Conservation (phyloP, 2,329 filamentous ascomycete genomes). For the Ophiostoma populinum region DNA sequence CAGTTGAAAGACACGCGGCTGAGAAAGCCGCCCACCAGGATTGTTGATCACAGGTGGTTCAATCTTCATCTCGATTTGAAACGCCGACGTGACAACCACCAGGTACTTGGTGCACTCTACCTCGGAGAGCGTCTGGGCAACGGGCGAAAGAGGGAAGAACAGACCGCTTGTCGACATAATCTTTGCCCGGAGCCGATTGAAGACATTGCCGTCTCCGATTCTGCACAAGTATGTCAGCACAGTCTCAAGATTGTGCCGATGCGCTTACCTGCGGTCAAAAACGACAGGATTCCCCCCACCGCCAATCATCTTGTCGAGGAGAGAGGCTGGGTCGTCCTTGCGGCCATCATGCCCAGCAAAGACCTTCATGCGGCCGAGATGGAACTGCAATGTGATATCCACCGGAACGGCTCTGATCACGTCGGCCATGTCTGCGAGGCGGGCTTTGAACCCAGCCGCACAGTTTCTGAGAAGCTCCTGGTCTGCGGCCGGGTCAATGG, state of each 20-base stretch:
- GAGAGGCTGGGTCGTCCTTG: too few relatives aligned
- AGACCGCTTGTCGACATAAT: neutral
- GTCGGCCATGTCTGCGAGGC: too few relatives aligned
- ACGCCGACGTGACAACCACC: slow-evolving; percentile 9
- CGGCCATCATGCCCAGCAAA: too few relatives aligned
- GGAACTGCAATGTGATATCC: too few relatives aligned
- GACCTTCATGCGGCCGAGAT: too few relatives aligned
- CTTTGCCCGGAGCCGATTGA: slow-evolving; percentile 1
- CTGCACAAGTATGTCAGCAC: slow-evolving; percentile 1
- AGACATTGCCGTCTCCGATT: slow-evolving; percentile 5
- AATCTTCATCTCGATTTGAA: slow-evolving; percentile 12
- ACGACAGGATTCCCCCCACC: too few relatives aligned
- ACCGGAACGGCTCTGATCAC: too few relatives aligned
- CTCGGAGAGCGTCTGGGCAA: slow-evolving; percentile 4
- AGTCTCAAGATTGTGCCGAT: too few relatives aligned
- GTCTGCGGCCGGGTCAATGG: too few relatives aligned
- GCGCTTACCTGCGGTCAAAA: slow-evolving; percentile 7
- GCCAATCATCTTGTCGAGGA: too few relatives aligned
- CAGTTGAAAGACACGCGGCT: slow-evolving; percentile 7
- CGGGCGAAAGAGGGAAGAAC: slow-evolving; percentile 8
- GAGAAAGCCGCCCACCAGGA: slow-evolving; percentile 1
- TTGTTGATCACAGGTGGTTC: slow-evolving; percentile 1
- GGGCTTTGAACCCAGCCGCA: too few relatives aligned
- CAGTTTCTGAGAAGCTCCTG: too few relatives aligned
- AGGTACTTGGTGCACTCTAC: slow-evolving; percentile 8